phyloP scores from a whole-genome alignment of 1,139 yeast genomes.

The Pichia sp. region DNA sequence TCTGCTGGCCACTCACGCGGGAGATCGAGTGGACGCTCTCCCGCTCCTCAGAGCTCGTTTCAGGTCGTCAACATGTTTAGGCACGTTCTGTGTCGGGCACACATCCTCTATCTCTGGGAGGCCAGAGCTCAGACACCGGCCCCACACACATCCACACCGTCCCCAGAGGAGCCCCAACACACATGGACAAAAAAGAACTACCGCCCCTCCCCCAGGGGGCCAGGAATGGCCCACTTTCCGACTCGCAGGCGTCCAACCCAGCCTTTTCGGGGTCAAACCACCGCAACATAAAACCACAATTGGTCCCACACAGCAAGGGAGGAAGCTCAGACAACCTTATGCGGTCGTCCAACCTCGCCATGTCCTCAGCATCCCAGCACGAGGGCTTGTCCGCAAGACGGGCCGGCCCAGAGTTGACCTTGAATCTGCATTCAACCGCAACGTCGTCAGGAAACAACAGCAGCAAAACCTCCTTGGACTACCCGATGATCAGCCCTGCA shows the following conservation, averaged over 20 bases:
- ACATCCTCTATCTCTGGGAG: too few relatives aligned
- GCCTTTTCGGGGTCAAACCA: constrained; percentile 1
- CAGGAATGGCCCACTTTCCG: background rate
- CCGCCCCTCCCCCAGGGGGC: constrained; percentile 7
- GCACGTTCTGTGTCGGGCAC: too few relatives aligned
- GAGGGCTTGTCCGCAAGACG: constrained; percentile 8
- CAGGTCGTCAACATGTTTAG: too few relatives aligned
- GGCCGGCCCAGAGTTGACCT: constrained; percentile 10
- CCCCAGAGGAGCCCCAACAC: too few relatives aligned
- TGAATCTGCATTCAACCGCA: constrained; percentile 7
- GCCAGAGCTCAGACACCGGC: too few relatives aligned
- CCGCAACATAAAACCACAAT: background rate
- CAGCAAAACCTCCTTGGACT: background rate
- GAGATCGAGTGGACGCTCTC: too few relatives aligned
- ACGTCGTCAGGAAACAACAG: background rate
- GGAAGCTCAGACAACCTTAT: too few relatives aligned
- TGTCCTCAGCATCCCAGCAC: background rate
- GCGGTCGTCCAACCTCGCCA: too few relatives aligned
- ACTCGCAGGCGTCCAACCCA: background rate
- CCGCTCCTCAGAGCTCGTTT: too few relatives aligned
- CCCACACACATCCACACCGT: too few relatives aligned
- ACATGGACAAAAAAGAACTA: constrained; percentile 1
- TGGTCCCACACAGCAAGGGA: too few relatives aligned
- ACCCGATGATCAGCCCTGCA: constrained; percentile 12
- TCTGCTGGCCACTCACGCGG: too few relatives aligned